Base-by-base conservation (phyloP, 1,139 yeast species). In the Kluyveromyces marxianus region DNA sequence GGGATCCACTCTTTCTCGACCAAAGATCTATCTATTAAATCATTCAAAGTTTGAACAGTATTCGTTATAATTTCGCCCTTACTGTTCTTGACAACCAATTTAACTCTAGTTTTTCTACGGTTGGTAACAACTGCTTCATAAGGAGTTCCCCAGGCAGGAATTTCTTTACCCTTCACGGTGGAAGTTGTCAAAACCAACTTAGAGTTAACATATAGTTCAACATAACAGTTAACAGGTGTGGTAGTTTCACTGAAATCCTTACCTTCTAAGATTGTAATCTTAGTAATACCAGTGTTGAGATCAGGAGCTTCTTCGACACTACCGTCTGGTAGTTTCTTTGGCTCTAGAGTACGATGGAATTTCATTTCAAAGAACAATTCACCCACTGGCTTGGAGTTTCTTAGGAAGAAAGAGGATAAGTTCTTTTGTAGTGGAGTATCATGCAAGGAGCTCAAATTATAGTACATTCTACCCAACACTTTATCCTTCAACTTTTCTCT, bases 231-330 rank as follows among this genome's bases (percentile, higher is more conserved):
- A 32, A 80, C 71, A 54, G 77, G 71, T 38, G 71, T 75, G n/a
- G 55, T 62, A 21, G 52, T 54, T 35, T 63, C 65, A 42, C 48
- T 52, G 31, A 57, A 41, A 41, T 60, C 62, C 35, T 51, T 46
- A 21, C 57, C 55, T 39, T 62, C 63, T 35, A 60, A 60, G 34
- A 61, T 45, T 10, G 51, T 46, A 29, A 84, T 65, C 58, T 82
- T 76, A 28, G 84, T 80, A 57, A 92, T 83, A 73, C 98, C 98
- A 24, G 97, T 87, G 66, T 88, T 89, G 65, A 88, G 78, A 55
- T 89, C 96, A 44, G 96, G 96, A 41, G 95, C 89, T 41, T 95
- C 90, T 54, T 79, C 83, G 43, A 76, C 71, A 7, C 94, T 84
- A 46, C 97, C 97, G 66, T 88, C 96, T 3, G 87, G 89, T 55